Conservation (phyloP, 108 stramenopile genomes). For the Pelagomonas calceolata region DNA sequence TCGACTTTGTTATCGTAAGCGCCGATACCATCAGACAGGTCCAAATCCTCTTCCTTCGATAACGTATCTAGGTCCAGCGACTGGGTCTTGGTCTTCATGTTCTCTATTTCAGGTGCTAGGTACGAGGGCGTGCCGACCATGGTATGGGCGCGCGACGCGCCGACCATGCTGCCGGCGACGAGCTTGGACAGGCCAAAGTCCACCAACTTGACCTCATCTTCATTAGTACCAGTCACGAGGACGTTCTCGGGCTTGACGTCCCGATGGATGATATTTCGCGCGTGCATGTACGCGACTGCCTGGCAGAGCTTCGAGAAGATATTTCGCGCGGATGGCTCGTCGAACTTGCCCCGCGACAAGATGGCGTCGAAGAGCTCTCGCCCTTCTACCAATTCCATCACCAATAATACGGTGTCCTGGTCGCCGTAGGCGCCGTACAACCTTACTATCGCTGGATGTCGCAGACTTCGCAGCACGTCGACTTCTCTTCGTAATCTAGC, state of each 20-base stretch:
- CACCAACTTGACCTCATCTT: constrained; percentile 41
- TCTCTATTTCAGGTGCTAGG: constrained; percentile 26
- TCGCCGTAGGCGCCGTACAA: constrained; percentile 56
- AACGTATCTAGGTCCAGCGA: too few species aligned
- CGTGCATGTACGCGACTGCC: constrained; percentile 61
- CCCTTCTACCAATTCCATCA: constrained; percentile 56
- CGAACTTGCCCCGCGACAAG: constrained; percentile 22
- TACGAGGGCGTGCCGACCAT: constrained; percentile 31
- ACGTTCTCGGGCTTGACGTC: constrained; percentile 76
- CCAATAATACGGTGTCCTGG: constrained; percentile 49
- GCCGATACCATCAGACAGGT: background rate
- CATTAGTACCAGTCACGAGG: constrained; percentile 19
- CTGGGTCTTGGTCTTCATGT: background rate
- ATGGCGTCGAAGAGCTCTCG: constrained; percentile 58
- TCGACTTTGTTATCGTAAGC: constrained; percentile 27
- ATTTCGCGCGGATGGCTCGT: constrained; percentile 43
- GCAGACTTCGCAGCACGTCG: constrained; percentile 34
- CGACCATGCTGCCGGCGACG: background rate
- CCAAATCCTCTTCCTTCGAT: background rate
- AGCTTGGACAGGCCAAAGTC: constrained; percentile 58
- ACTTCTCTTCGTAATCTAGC: constrained; percentile 25
- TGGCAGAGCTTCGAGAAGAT: constrained; percentile 50
- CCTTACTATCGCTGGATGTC: constrained; percentile 61
- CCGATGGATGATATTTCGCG: constrained; percentile 60
- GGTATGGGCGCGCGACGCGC: constrained; percentile 16